Conservation (phyloP, 148 eudicot genomes). For the Rhododendron kiyosumense region DNA sequence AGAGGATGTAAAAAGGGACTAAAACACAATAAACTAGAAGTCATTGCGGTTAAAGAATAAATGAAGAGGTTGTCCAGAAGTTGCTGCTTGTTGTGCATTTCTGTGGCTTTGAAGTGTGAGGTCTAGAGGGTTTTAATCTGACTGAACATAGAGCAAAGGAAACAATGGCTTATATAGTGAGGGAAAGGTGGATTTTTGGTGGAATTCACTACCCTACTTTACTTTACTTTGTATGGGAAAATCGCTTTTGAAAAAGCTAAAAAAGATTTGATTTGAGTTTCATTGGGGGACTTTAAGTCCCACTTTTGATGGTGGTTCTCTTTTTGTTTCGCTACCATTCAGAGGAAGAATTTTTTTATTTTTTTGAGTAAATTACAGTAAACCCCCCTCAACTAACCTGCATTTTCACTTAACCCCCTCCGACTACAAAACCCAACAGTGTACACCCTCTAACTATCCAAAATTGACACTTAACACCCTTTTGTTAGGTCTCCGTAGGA, state of each 20-base stretch:
- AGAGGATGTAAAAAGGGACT: too few relatives aligned
- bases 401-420: too few relatives aligned
- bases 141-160: slow-evolving; percentile 7
- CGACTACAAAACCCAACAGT: too few relatives aligned
- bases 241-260: slow-evolving; percentile 18
- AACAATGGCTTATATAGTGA: slow-evolving; percentile 12
- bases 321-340: background rate
- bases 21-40: too few relatives aligned
- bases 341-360: background rate
- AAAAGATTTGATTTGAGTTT: background rate
- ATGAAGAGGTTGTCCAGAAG: slow-evolving; percentile 35
- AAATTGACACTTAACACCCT: too few relatives aligned
- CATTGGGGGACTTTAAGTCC: background rate
- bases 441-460: too few relatives aligned
- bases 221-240: background rate
- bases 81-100: slow-evolving; percentile 37
- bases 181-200: slow-evolving; percentile 12
- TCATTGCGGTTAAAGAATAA: slow-evolving; percentile 42
- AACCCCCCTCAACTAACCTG: too few relatives aligned
- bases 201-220: background rate
- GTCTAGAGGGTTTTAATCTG: background rate
- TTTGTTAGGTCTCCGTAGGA: too few relatives aligned
- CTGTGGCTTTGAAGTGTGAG: slow-evolving; percentile 26
- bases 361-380: too few relatives aligned
- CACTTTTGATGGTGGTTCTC: background rate